Conservation (phyloP, 2,329 filamentous ascomycete species). For the Diaporthe sp. region DNA sequence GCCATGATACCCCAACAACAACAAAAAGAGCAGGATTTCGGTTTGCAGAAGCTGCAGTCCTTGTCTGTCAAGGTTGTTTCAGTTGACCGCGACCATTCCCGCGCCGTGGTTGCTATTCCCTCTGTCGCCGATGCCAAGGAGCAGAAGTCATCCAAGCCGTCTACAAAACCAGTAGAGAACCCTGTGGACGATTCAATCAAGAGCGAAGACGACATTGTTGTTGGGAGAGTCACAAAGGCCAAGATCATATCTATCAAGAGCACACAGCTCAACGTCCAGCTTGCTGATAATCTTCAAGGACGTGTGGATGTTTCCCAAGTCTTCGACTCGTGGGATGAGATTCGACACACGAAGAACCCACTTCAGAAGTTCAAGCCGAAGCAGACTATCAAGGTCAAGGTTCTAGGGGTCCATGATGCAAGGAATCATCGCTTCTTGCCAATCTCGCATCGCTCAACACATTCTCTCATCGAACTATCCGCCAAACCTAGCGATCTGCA, state of each 20-base stretch:
- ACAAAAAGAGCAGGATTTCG: conserved; percentile 79
- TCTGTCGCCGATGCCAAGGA: conserved; percentile 61
- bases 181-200: conserved; percentile 74
- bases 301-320: conserved; percentile 92
- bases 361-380: conserved; percentile 81
- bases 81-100: conserved; percentile 77
- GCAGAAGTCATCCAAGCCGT: conserved; percentile 53
- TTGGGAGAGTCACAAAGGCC: conserved; percentile 82
- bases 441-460: conserved; percentile 86
- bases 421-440: conserved; percentile 92
- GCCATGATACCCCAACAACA: conserved; percentile 81
- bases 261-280: conserved; percentile 91
- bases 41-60: conserved; percentile 82
- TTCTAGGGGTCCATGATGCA: conserved; percentile 91
- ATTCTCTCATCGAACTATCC: conserved; percentile 89
- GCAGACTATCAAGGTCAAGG: conserved; percentile 79
- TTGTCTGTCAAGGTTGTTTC: conserved; percentile 80
- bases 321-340: conserved; percentile 90
- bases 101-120: conserved; percentile 72
- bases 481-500: conserved; percentile 79
- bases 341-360: conserved; percentile 85
- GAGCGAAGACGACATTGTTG: conserved; percentile 78
- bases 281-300: conserved; percentile 91
- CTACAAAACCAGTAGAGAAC: conserved; percentile 57
- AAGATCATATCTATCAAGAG: conserved; percentile 87